Evolutionary conservation across 2,329 filamentous ascomycete species (phyloP).

Genomic region (Amauroascus verrucosus): DNA sequence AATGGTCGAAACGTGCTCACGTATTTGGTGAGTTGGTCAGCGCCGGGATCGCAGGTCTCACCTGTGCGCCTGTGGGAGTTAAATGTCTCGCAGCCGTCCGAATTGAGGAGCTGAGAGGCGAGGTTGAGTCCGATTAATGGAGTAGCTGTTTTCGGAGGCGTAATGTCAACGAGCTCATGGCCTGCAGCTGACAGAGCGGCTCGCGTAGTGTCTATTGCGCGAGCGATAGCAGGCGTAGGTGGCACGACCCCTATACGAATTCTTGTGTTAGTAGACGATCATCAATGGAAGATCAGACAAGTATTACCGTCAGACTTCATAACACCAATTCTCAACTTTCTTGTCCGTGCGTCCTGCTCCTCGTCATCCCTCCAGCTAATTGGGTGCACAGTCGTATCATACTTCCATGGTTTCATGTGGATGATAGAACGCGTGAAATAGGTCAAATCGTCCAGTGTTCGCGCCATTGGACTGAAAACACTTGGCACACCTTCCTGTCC

Average conservation of each 20-base stretch:
- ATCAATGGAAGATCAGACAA: not conserved
- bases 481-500: conserved; percentile 84
- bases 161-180: conserved; percentile 60
- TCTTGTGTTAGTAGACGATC: not conserved
- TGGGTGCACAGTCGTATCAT: conserved; percentile 76
- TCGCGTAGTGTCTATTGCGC: conserved; percentile 63
- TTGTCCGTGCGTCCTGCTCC: conserved; percentile 49
- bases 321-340: conserved; percentile 62
- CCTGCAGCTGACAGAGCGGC: conserved; percentile 59
- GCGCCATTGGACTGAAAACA: conserved; percentile 86
- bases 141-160: conserved; percentile 61
- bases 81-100: conserved; percentile 74
- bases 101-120: conserved; percentile 69
- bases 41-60: conserved; percentile 71
- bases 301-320: conserved; percentile 57
- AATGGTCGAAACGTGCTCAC: conserved; percentile 62
- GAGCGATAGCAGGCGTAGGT: conserved; percentile 70
- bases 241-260: conserved; percentile 57
- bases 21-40: conserved; percentile 61
- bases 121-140: conserved; percentile 67
- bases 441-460: conserved; percentile 68
- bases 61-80: conserved; percentile 63
- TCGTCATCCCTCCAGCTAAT: conserved; percentile 63
- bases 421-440: conserved; percentile 77
- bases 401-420: conserved; percentile 75